Evolutionary conservation across 2,329 filamentous ascomycete genomes (phyloP), one percentile per base, ranked within the genome.

Genomic region (Ophiostoma sp.): DNA sequence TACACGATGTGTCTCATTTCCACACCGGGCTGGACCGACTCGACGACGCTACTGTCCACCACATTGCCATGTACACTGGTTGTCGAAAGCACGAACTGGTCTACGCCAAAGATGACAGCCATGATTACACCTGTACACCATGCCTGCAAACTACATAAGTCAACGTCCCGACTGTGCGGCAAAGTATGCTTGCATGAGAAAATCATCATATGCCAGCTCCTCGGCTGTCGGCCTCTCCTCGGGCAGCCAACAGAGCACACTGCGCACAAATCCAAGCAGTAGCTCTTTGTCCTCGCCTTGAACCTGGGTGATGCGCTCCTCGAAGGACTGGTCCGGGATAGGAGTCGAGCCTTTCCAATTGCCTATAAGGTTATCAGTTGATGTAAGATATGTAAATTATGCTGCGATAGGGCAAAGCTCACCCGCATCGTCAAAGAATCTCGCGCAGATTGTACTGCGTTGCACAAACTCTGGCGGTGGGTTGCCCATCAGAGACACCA

Each of bases 181-280:
- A 62, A 62, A 40, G 58, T 62, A 62, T 62, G 58, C 58, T 38
- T 62, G 58, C 58, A 62, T 62, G 36, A 62, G 58, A 62, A 40
- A 58, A 58, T 62, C 58, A 62, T 62, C 58, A 62, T 62, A 62
- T 40, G 58, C 58, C 58, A 62, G 40, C 27, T 62, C 58, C 58
- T 62, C 58, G 58, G 58, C 58, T 38, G 58, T 40, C 58, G 58
- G 58, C 36, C 58, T 62, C 27, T 38, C 12, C 58, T 62, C 58
- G 36, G 27, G 58, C 58, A 62, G 58, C 58, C 36, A 62, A 40
- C 58, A 62, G 41, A 62, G 58, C 27, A 62, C 58, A 36, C 58
- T 62, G 36, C 58, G 58, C 58, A 62, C 58, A 62, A 62, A 62
- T 62, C 36, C 38, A 62, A 62, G 58, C 58, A 62, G 58, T 14